Percentiles rank a stretch among this genome's conserved stretches.
Conservation (phyloP, 1,284 basidiomycete genomes). For the Cryptococcus amylolentus region DNA sequence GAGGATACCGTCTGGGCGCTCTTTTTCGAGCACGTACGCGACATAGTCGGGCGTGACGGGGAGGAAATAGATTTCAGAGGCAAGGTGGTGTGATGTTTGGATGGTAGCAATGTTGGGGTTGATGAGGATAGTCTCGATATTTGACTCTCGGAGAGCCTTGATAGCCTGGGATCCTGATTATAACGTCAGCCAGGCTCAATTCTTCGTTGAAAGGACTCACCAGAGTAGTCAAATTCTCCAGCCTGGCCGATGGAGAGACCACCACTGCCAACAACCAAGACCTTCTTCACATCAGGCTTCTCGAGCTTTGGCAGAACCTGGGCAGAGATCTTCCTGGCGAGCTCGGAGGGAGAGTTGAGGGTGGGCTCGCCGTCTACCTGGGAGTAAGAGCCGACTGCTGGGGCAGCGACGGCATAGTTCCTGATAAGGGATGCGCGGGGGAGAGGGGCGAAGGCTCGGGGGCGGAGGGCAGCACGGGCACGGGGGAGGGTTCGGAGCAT, state of each 20-base stretch:
- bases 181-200: not conserved
- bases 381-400: conserved; percentile 68
- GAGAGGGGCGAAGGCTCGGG: conserved; percentile 4
- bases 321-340: conserved; percentile 85
- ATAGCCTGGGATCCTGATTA: conserved; percentile 78
- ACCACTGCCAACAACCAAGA: conserved; percentile 93
- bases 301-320: conserved; percentile 77
- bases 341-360: conserved; percentile 84
- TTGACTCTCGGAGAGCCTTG: conserved; percentile 95
- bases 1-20: conserved; percentile 93
- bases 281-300: conserved; percentile 84
- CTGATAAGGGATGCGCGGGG: conserved; percentile 4
- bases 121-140: conserved; percentile 90
- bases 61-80: conserved; percentile 95
- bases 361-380: conserved; percentile 71
- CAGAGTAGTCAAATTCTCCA: conserved; percentile 99
- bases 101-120: conserved; percentile 98
- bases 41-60: conserved; percentile 97
- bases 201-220: conserved; percentile 46
- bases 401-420: conserved; percentile 64
- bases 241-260: conserved; percentile 97
- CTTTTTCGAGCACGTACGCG: conserved; percentile 97
- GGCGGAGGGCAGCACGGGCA: conserved; percentile 5
- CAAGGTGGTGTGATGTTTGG: conserved; percentile 95
- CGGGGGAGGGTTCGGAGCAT: conserved; percentile 18